Percentiles rank a stretch among this genome's conserved stretches.
Conservation (phyloP, 176 grass and related monocot species). For the Panicum miliaceum region DNA sequence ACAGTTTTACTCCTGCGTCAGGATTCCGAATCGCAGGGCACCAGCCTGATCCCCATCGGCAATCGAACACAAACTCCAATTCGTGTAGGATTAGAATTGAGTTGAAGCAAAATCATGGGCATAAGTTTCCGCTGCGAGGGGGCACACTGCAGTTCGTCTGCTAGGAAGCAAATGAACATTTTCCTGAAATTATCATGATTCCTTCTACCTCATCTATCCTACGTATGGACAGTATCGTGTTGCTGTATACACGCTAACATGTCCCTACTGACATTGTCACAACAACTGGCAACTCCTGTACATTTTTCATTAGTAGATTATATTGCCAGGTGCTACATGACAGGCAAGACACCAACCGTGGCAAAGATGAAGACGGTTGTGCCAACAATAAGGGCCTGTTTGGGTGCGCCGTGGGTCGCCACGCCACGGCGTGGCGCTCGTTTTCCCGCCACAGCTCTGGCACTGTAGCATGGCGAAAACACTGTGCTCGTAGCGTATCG, state of each 20-base stretch:
- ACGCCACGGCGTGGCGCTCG: too few relatives aligned
- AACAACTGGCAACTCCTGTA: constrained; percentile 3
- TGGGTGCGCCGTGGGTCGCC: too few relatives aligned
- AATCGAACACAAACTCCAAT: not conserved
- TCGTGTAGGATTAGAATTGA: not conserved
- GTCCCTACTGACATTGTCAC: not conserved
- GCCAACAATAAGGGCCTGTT: too few relatives aligned
- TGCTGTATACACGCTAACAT: not conserved
- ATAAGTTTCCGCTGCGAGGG: not conserved
- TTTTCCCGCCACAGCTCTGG: too few relatives aligned
- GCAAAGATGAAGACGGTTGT: too few relatives aligned
- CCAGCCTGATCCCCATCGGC: not conserved
- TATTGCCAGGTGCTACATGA: constrained; percentile 2
- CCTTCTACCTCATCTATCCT: not conserved
- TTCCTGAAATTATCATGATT: not conserved
- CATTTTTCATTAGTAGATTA: not conserved
- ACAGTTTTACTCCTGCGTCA: not conserved
- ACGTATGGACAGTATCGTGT: not conserved
- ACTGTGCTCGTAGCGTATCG: too few relatives aligned
- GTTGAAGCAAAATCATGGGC: not conserved
- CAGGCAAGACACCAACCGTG: too few relatives aligned
- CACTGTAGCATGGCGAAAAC: too few relatives aligned
- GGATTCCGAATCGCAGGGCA: not conserved
- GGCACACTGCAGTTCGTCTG: not conserved
- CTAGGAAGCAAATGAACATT: not conserved